Conservation (phyloP, 257 asterid genomes). For the Jasminum sambac region DNA sequence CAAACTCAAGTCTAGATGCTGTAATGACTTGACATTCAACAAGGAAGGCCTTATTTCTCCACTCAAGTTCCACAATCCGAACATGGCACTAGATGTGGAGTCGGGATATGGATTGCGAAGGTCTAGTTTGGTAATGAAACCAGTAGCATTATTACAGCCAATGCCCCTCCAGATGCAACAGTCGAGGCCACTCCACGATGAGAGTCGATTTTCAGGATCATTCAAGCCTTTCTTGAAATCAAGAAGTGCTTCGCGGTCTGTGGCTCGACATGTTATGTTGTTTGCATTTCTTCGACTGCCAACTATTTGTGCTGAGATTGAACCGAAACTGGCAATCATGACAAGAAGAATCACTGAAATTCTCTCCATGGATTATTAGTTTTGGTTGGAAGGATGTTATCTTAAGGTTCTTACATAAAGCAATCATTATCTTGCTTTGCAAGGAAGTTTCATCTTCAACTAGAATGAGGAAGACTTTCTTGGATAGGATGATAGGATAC, state of each 20-base stretch:
- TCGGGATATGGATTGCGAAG: constrained; percentile 40
- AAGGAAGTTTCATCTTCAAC: constrained; percentile 7
- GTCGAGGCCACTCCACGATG: constrained; percentile 42
- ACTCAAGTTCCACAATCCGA: constrained; percentile 52
- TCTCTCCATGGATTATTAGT: constrained; percentile 24
- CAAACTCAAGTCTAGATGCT: constrained; percentile 47
- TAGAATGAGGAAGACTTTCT: not conserved
- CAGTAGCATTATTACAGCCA: constrained; percentile 31
- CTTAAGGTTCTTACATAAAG: not conserved
- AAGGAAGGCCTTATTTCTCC: constrained; percentile 54
- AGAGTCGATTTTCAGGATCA: constrained; percentile 49
- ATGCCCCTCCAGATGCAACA: constrained; percentile 56
- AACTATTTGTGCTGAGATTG: constrained; percentile 4
- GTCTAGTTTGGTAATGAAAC: constrained; percentile 33
- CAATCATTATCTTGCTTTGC: constrained; percentile 13
- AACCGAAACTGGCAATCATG: constrained; percentile 27
- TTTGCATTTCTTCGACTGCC: constrained; percentile 23
- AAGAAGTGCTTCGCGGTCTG: constrained; percentile 40
- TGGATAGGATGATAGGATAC: not conserved
- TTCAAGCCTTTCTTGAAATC: constrained; percentile 52
- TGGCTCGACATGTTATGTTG: constrained; percentile 24
- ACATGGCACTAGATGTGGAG: constrained; percentile 13
- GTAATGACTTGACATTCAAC: constrained; percentile 37
- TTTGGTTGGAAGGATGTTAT: not conserved
- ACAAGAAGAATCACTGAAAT: constrained; percentile 21